A percentile compares a stretch with the other conserved stretches of the same genome.
Evolutionary conservation across 768 basidiomycete species (phyloP).

Genomic region (Pulveroboletus sp.): DNA sequence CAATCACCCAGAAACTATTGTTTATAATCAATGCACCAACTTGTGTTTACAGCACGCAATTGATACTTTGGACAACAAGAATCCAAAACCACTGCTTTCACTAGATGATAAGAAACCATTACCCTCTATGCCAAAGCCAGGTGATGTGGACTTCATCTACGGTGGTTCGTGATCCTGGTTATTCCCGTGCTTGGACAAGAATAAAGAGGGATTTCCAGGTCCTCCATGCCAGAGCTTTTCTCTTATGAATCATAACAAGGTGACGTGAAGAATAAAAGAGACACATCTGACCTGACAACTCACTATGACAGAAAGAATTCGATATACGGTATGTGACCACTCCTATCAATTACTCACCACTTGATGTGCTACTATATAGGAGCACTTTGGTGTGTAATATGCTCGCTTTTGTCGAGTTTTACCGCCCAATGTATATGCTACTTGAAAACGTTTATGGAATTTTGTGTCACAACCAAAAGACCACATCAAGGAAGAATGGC

Average conservation of each 20-base stretch:
- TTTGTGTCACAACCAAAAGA: conserved; percentile 45
- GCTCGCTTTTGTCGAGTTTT: conserved; percentile 65
- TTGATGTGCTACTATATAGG: conserved; percentile 28
- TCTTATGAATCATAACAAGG: conserved; percentile 56
- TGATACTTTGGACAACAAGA: conserved; percentile 38
- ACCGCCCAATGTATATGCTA: conserved; percentile 57
- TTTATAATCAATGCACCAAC: conserved; percentile 66
- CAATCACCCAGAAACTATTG: conserved; percentile 56
- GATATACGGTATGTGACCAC: conserved; percentile 47
- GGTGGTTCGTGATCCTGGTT: conserved; percentile 46
- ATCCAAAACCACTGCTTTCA: conserved; percentile 37
- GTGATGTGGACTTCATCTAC: conserved; percentile 66
- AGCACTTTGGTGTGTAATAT: conserved; percentile 64
- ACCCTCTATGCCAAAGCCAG: conserved; percentile 49
- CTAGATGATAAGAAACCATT: conserved; percentile 37
- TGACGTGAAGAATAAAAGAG: conserved; percentile 22
- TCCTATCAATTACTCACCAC: neutral
- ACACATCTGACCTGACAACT: conserved; percentile 1
- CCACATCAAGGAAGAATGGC: conserved; percentile 30
- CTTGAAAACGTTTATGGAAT: conserved; percentile 72
- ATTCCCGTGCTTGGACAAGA: neutral
- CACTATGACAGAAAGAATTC: conserved; percentile 42
- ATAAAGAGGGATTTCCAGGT: conserved; percentile 35
- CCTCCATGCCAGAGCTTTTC: conserved; percentile 78
- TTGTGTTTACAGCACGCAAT: conserved; percentile 55